These are phyloP conservation scores for Pinus albicaulis DNA, from an alignment of 75 land plant species.

Conservation along the genomic window DNA sequence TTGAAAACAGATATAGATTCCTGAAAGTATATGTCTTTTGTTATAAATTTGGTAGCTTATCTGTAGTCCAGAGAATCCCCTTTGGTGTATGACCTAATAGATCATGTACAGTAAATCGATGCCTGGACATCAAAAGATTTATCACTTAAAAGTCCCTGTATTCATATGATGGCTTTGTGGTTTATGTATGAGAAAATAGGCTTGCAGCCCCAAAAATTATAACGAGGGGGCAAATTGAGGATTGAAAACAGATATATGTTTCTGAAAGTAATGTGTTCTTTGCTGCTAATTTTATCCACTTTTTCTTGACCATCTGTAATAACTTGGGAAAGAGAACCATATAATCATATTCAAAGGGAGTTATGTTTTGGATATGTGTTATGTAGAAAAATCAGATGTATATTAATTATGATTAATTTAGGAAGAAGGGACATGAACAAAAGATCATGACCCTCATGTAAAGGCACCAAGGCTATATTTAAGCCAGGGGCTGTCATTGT, in stretches of 20 bases:
- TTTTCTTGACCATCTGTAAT: background rate
- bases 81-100: background rate
- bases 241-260: background rate
- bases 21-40: background rate
- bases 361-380: background rate
- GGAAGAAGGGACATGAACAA: too few species aligned
- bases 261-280: background rate
- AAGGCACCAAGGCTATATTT: too few species aligned
- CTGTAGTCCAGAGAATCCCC: background rate
- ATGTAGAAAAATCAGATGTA: too few species aligned
- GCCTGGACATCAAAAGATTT: conserved; percentile 1
- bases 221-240: background rate
- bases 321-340: background rate
- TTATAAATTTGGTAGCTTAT: background rate
- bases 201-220: background rate
- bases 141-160: background rate
- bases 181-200: background rate
- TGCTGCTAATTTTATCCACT: background rate
- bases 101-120: background rate
- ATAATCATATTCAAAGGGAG: background rate
- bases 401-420: too few species aligned
- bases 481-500: too few species aligned
- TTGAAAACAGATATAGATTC: background rate
- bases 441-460: too few species aligned
- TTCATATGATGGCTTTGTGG: background rate